Percentiles rank a stretch among this genome's conserved stretches.
phyloP scores from a whole-genome alignment of 2,329 filamentous ascomycete genomes.

The Ambrosiella xylebori region DNA sequence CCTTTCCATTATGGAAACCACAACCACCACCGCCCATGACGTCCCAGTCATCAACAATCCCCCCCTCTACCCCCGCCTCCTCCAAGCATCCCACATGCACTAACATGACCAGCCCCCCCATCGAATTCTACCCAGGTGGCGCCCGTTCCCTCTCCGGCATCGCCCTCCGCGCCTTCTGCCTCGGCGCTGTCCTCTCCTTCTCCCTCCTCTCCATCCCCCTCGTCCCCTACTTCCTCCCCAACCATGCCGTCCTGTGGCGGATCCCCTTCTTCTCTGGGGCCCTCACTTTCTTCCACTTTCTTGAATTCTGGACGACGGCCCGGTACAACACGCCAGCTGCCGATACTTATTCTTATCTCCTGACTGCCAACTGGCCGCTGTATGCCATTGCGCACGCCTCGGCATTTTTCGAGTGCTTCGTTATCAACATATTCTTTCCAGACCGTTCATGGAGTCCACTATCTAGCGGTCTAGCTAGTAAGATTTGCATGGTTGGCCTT shows the following conservation, averaged over 20 bases:
- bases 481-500: constrained; percentile 31
- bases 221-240: constrained; percentile 16
- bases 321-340: constrained; percentile 62
- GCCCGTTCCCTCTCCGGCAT: constrained; percentile 42
- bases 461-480: constrained; percentile 14
- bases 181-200: constrained; percentile 29
- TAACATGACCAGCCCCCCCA: constrained; percentile 1
- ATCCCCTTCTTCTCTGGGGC: constrained; percentile 48
- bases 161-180: constrained; percentile 37
- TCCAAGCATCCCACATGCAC: background rate
- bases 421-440: constrained; percentile 41
- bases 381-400: constrained; percentile 70
- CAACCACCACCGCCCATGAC: background rate
- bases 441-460: constrained; percentile 28
- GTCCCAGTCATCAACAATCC: background rate
- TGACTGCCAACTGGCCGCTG: constrained; percentile 66
- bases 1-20: background rate
- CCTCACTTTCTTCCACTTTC: constrained; percentile 76
- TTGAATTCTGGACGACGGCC: constrained; percentile 88
- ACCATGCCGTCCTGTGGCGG: constrained; percentile 35
- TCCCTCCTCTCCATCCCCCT: constrained; percentile 18
- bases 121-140: constrained; percentile 27
- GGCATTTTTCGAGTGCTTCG: constrained; percentile 55
- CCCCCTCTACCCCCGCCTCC: background rate
- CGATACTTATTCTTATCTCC: constrained; percentile 58